These are phyloP conservation scores for Chrysoporthe cubensis DNA, from an alignment of 2,329 filamentous ascomycete species.

Conservation along the genomic window DNA sequence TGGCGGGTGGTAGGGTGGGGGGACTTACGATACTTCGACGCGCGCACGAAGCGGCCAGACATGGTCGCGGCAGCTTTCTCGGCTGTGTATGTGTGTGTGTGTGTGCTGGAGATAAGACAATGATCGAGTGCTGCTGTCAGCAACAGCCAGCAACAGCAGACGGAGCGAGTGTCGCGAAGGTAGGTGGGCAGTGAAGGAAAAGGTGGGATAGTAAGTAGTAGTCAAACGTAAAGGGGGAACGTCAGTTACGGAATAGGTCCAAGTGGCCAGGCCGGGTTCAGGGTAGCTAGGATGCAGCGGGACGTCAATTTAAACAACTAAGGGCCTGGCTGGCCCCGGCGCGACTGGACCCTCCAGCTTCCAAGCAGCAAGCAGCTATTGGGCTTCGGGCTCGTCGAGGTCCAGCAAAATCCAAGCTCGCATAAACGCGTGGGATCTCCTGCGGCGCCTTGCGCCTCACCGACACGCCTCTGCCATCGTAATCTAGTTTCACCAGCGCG, in stretches of 20 bases:
- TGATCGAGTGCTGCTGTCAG: constrained; percentile 10
- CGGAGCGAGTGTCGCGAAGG: not conserved
- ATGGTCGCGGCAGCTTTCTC: constrained; percentile 42
- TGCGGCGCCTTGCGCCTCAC: not conserved
- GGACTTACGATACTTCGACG: constrained; percentile 69
- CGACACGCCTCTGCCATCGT: not conserved
- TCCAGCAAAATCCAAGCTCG: not conserved
- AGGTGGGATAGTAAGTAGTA: constrained; percentile 4
- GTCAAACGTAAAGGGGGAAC: constrained; percentile 5
- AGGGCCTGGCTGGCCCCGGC: not conserved
- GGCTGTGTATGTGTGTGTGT: not conserved
- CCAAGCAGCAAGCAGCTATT: not conserved
- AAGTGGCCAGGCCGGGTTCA: constrained; percentile 3
- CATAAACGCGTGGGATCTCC: not conserved
- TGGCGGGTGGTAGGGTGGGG: not conserved
- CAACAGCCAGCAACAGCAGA: constrained; percentile 6
- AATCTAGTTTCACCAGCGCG: not conserved
- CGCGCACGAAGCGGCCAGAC: constrained; percentile 68
- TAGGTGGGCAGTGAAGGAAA: constrained; percentile 1
- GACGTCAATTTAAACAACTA: constrained; percentile 8
- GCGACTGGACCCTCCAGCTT: not conserved
- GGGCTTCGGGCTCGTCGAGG: not conserved
- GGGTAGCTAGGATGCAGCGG: constrained; percentile 5
- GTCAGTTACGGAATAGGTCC: constrained; percentile 10
- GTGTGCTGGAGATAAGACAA: not conserved